Evolutionary conservation across 306 rosid genomes (phyloP).

Genomic region (Trifolium repens): DNA sequence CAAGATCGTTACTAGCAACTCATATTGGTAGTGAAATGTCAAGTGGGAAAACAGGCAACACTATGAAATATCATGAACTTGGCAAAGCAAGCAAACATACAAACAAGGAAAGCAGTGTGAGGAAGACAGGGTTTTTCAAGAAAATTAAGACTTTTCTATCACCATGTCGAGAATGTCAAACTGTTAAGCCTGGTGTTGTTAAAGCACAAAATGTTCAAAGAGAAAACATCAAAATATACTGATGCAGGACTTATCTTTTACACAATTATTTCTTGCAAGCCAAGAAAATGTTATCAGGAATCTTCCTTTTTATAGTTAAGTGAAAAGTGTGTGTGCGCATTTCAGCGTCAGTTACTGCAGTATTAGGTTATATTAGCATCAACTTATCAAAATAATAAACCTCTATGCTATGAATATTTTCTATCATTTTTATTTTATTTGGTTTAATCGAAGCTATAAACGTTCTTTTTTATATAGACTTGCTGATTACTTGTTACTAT

Average conservation of each 20-base stretch:
- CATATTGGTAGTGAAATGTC: conserved; percentile 43
- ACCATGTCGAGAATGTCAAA: conserved; percentile 60
- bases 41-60: conserved; percentile 37
- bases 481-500: not conserved
- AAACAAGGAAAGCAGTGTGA: conserved; percentile 34
- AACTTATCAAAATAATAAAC: conserved; percentile 31
- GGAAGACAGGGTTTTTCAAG: conserved; percentile 46
- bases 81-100: conserved; percentile 39
- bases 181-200: conserved; percentile 42
- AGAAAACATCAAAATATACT: conserved; percentile 46
- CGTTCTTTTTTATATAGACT: conserved; percentile 14
- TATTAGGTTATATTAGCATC: conserved; percentile 34
- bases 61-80: conserved; percentile 35
- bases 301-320: conserved; percentile 15
- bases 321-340: not conserved
- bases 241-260: conserved; percentile 37
- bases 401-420: conserved; percentile 3
- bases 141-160: conserved; percentile 52
- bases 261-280: conserved; percentile 30
- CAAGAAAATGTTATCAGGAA: conserved; percentile 38
- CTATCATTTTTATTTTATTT: conserved; percentile 30
- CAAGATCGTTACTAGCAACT: conserved; percentile 45
- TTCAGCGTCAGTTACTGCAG: conserved; percentile 37
- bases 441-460: conserved; percentile 17
- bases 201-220: conserved; percentile 43